phyloP scores from a whole-genome alignment of 345 rosid genomes.

The Punica granatum region DNA sequence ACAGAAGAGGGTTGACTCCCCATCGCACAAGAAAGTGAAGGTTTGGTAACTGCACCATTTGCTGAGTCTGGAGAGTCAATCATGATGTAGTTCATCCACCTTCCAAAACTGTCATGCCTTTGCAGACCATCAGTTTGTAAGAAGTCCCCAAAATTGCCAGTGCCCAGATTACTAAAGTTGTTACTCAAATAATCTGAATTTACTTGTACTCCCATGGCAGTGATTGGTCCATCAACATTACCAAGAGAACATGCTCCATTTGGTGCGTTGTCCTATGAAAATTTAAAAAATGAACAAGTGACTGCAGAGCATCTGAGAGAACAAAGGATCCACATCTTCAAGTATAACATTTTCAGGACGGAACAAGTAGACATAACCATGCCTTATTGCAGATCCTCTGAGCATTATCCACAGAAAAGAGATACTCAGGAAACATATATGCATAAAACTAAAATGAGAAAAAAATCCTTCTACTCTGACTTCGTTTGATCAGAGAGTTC shows the following conservation, averaged over 20 bases:
- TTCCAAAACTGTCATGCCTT: slow-evolving; percentile 82
- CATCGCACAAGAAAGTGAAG: slow-evolving; percentile 35
- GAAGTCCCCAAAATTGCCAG: slow-evolving; percentile 37
- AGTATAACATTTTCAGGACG: background rate
- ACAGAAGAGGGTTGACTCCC: slow-evolving; percentile 26
- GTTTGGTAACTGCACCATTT: slow-evolving; percentile 34
- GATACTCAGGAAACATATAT: background rate
- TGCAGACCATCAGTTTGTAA: slow-evolving; percentile 45
- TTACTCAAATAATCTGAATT: slow-evolving; percentile 29
- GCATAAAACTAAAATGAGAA: background rate
- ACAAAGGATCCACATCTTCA: background rate
- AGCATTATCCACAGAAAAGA: background rate
- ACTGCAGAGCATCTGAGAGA: background rate
- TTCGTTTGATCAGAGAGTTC: background rate
- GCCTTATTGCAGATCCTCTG: background rate
- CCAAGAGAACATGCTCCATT: slow-evolving; percentile 19
- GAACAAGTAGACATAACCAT: background rate
- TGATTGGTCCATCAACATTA: slow-evolving; percentile 17
- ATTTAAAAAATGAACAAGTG: slow-evolving; percentile 20
- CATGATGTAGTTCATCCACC: slow-evolving; percentile 60
- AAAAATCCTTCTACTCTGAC: background rate
- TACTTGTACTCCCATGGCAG: slow-evolving; percentile 23
- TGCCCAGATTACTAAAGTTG: slow-evolving; percentile 20
- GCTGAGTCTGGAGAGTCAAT: slow-evolving; percentile 41
- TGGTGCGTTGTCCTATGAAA: slow-evolving; percentile 29